Evolutionary conservation across 805 yeast species (phyloP).

Genomic region (Ogataea paraovalis): DNA sequence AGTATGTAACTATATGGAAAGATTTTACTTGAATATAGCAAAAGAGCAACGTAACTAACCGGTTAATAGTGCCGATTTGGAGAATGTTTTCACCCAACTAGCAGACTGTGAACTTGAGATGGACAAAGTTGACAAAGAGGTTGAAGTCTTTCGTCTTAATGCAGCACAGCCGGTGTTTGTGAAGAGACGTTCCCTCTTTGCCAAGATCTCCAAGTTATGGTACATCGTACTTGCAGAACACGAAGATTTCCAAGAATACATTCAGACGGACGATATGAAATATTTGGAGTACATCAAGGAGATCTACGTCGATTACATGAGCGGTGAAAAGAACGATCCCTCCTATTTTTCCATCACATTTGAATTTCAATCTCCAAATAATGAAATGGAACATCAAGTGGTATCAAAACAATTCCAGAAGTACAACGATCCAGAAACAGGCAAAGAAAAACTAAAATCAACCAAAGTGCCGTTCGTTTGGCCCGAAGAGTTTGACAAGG

Average conservation of each 20-base stretch:
- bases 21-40: not conserved
- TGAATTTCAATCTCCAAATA: slow-evolving; percentile 45
- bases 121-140: slow-evolving; percentile 57
- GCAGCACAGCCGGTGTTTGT: slow-evolving; percentile 55
- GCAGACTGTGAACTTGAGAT: slow-evolving; percentile 57
- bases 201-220: slow-evolving; percentile 76
- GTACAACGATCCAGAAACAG: slow-evolving; percentile 41
- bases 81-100: slow-evolving; percentile 42
- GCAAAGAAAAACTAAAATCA: slow-evolving; percentile 54
- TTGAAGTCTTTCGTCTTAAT: slow-evolving; percentile 49
- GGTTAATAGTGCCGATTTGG: slow-evolving; percentile 19
- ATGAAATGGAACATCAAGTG: slow-evolving; percentile 50
- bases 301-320: slow-evolving; percentile 55
- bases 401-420: slow-evolving; percentile 58
- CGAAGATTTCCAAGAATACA: slow-evolving; percentile 78
- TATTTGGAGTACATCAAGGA: slow-evolving; percentile 65
- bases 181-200: slow-evolving; percentile 50
- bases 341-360: slow-evolving; percentile 56
- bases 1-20: slow-evolving; percentile 3
- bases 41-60: not conserved
- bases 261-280: slow-evolving; percentile 72
- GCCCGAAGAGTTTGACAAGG: slow-evolving; percentile 59
- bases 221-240: slow-evolving; percentile 78
- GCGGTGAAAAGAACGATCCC: slow-evolving; percentile 33
- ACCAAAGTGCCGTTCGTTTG: slow-evolving; percentile 55